Conservation (phyloP, 2,329 filamentous ascomycete species). For the Huntiella bhutanensis region DNA sequence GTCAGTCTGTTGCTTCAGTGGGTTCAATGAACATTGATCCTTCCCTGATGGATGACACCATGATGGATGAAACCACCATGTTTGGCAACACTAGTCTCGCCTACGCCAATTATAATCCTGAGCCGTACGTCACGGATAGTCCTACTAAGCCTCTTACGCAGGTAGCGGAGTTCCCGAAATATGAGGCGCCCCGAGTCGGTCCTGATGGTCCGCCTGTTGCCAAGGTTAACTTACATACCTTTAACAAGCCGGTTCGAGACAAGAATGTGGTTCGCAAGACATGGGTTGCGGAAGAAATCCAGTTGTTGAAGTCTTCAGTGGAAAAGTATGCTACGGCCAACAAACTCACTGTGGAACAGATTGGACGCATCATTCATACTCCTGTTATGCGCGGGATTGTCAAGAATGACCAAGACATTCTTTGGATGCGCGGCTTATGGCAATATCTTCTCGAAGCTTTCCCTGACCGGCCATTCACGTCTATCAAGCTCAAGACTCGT, state of each 20-base stretch:
- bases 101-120: no score
- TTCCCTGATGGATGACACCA: no score
- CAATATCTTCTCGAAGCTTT: background rate
- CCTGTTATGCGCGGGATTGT: conserved; percentile 8
- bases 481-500: conserved; percentile 5
- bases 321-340: conserved; percentile 1
- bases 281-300: conserved; percentile 6
- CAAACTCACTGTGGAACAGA: conserved; percentile 1
- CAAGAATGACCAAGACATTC: conserved; percentile 1
- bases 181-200: background rate
- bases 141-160: no score
- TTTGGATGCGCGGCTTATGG: conserved; percentile 4
- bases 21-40: no score
- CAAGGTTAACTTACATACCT: no score
- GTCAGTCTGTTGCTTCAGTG: no score
- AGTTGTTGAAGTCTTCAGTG: background rate
- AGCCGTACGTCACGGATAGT: no score
- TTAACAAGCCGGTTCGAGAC: no score
- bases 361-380: conserved; percentile 6
- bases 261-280: background rate
- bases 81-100: no score
- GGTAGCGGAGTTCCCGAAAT: no score
- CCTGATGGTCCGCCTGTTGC: background rate
- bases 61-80: no score
- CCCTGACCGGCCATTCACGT: conserved; percentile 4